Evolutionary conservation across 2,329 filamentous ascomycete species (phyloP).

Genomic region (Trichoderma sp.): DNA sequence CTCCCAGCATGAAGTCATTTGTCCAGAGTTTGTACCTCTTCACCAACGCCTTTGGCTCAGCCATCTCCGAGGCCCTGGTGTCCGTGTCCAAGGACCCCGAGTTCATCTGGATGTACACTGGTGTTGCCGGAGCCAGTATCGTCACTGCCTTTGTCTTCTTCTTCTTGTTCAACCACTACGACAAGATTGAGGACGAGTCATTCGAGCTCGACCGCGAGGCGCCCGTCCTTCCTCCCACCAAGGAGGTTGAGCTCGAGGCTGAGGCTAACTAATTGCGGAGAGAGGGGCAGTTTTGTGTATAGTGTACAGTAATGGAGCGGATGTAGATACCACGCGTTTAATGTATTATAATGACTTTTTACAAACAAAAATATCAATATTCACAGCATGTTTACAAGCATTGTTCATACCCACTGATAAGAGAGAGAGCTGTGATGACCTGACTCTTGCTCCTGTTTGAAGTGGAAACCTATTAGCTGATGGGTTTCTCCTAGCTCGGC

Average conservation of each 20-base stretch:
- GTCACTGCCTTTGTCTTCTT: slow-evolving; percentile 56
- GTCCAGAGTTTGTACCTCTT: slow-evolving; percentile 61
- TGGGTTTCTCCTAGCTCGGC: not conserved
- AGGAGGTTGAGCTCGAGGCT: slow-evolving; percentile 12
- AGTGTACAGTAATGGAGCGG: slow-evolving; percentile 1
- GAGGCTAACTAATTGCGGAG: not conserved
- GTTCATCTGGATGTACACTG: slow-evolving; percentile 66
- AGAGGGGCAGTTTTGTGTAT: not conserved
- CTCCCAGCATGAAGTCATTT: slow-evolving; percentile 67
- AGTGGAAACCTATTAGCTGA: not conserved
- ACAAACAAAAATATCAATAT: not conserved
- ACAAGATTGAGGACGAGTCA: slow-evolving; percentile 41
- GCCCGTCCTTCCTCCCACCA: not conserved
- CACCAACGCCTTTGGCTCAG: slow-evolving; percentile 59
- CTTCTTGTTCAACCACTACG: slow-evolving; percentile 41
- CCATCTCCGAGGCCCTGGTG: slow-evolving; percentile 62
- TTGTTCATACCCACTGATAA: not conserved
- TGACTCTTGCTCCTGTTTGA: not conserved
- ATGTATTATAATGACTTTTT: slow-evolving; percentile 7
- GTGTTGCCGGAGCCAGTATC: slow-evolving; percentile 53
- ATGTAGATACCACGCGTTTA: not conserved
- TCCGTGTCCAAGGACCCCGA: slow-evolving; percentile 63
- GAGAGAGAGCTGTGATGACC: not conserved
- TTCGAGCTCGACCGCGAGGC: slow-evolving; percentile 40
- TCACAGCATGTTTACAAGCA: not conserved